Conservation (phyloP, 306 rosid genomes). For the Echinosophora koreensis region DNA sequence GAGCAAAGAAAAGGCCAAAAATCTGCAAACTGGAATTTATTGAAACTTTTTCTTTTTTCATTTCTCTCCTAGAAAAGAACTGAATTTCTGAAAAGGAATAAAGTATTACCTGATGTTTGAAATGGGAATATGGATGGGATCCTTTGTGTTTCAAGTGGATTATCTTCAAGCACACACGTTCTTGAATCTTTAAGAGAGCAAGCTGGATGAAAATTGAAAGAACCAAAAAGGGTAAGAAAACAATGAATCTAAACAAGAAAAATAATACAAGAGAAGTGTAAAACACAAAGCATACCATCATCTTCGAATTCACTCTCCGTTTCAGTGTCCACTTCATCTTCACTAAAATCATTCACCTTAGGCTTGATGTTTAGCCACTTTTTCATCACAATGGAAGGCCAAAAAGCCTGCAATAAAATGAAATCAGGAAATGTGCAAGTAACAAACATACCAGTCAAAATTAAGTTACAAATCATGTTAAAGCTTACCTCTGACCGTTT, state of each 20-base stretch:
- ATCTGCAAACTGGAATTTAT: not conserved
- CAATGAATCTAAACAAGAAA: constrained; percentile 23
- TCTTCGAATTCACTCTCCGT: constrained; percentile 82
- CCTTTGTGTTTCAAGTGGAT: constrained; percentile 55
- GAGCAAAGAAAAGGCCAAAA: constrained; percentile 35
- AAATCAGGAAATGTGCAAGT: constrained; percentile 40
- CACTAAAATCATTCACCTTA: constrained; percentile 88
- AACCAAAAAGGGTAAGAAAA: constrained; percentile 32
- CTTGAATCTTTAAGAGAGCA: constrained; percentile 60
- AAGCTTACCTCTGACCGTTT: constrained; percentile 78
- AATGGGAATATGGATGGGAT: constrained; percentile 55
- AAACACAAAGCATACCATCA: constrained; percentile 69
- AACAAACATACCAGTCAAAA: not conserved
- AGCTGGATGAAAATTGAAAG: constrained; percentile 59
- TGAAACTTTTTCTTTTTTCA: constrained; percentile 15
- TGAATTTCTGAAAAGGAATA: constrained; percentile 41
- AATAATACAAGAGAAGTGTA: not conserved
- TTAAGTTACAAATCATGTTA: constrained; percentile 15
- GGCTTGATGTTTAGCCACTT: constrained; percentile 97
- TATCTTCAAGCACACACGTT: constrained; percentile 51
- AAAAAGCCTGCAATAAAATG: constrained; percentile 73
- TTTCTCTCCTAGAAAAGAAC: constrained; percentile 13
- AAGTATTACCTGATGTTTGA: constrained; percentile 69
- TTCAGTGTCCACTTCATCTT: constrained; percentile 95
- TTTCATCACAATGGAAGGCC: constrained; percentile 99